phyloP scores from a whole-genome alignment of 2,329 filamentous ascomycete genomes.

The Colletotrichum caudatum region DNA sequence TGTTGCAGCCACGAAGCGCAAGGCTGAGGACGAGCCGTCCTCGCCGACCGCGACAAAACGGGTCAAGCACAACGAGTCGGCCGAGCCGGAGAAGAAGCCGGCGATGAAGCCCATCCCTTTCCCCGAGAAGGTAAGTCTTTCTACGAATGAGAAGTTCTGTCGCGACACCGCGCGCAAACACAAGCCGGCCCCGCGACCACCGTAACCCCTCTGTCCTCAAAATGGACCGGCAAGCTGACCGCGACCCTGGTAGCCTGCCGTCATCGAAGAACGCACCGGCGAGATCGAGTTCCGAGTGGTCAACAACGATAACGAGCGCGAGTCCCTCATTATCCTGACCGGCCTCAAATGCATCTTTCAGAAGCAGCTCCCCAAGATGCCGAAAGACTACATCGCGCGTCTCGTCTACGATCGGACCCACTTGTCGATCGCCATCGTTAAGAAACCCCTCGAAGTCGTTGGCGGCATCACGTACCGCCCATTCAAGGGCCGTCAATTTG shows the following conservation, averaged over 20 bases:
- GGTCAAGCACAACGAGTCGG: slow-evolving; percentile 63
- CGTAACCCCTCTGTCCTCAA: neutral
- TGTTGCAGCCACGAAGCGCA: slow-evolving; percentile 70
- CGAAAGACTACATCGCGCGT: slow-evolving; percentile 97
- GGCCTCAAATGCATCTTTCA: slow-evolving; percentile 98
- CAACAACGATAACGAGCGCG: slow-evolving; percentile 91
- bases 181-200: neutral
- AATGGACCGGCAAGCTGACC: slow-evolving; percentile 26
- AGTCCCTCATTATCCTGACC: slow-evolving; percentile 93
- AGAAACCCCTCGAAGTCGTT: slow-evolving; percentile 94
- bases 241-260: slow-evolving; percentile 73
- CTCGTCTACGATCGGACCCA: slow-evolving; percentile 98
- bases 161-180: neutral
- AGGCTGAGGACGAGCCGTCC: slow-evolving; percentile 74
- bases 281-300: slow-evolving; percentile 98
- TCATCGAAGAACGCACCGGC: slow-evolving; percentile 91
- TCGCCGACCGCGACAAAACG: slow-evolving; percentile 74
- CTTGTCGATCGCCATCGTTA: slow-evolving; percentile 95
- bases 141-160: neutral
- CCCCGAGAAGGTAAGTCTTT: slow-evolving; percentile 79
- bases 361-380: slow-evolving; percentile 98
- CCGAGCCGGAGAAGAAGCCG: slow-evolving; percentile 63
- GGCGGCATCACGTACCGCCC: slow-evolving; percentile 97
- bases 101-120: slow-evolving; percentile 80
- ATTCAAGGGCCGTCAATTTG: slow-evolving; percentile 91